Evolutionary conservation across 495 filamentous ascomycete species (phyloP), one percentile per base, ranked within the genome.

Genomic region (Neurospora terricola): DNA sequence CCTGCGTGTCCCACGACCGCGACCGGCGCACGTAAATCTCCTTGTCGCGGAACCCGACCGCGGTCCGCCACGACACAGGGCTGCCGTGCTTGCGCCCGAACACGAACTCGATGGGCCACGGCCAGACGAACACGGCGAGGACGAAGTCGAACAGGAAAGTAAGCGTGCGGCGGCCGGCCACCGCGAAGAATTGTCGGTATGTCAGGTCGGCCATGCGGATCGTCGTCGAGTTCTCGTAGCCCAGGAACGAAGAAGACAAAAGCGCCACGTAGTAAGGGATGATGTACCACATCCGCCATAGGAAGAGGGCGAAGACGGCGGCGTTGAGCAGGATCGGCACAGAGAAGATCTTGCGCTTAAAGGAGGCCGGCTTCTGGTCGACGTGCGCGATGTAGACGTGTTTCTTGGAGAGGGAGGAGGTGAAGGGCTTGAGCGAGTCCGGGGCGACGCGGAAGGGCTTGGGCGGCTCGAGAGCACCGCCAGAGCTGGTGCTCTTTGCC

Each of bases 301-400:
- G 77, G 76, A 96, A 87, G 9, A 91, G 77, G 6, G 82, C 76
- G 30, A 83, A 80, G 71, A 96, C 86, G 72, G 81, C 78, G 59
- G 89, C 62, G 81, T 96, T 96, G 81, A 94, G 87, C 23, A 89
- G 74, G 68, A 90, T 82, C 54, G 93, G 92, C 4, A 95, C 88
- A 48, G 86, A 62, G 84, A 95, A 97, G 78, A 93, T 88, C 75
- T 91, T 90, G 73, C 85, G 86, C 82, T 96, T 97, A 84, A 91
- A 87, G 38, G 84, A 83, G 34, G 75, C 75, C 0, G 87, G 87
- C 54, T 90, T 88, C 43, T 77, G 83, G 84, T 97, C 93, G 83
- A 95, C 83, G 83, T 94, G 92, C 36, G 89, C 84, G 75, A 97
- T 88, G 86, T 97, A 96, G 78, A 95, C 84, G 79, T 92, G 87